A percentile compares a stretch with the other conserved stretches of the same genome.
These are phyloP conservation scores for Scheffersomyces segobiensis DNA, from an alignment of 1,139 yeast genomes.

Conservation along the genomic window DNA sequence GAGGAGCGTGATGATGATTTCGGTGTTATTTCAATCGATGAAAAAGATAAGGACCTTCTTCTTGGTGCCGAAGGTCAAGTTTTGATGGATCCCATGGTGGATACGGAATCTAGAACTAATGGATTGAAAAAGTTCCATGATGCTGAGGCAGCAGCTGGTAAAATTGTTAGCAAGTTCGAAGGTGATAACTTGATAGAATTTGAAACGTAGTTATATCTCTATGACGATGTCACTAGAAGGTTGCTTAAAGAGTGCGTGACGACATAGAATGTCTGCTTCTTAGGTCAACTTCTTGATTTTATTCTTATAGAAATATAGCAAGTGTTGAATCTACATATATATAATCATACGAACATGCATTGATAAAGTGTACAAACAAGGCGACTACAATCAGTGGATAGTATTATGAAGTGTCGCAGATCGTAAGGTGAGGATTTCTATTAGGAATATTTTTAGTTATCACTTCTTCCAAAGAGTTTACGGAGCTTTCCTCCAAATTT, in stretches of 20 bases:
- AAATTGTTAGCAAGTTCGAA: background rate
- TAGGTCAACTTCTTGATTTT: too few relatives aligned
- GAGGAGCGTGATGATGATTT: slow-evolving; percentile 52
- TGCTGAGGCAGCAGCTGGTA: background rate
- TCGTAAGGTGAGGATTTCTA: background rate
- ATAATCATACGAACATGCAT: background rate
- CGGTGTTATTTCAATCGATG: slow-evolving; percentile 47
- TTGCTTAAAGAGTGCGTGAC: background rate
- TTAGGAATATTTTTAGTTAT: background rate
- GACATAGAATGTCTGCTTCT: background rate
- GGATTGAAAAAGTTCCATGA: slow-evolving; percentile 54
- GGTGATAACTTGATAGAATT: slow-evolving; percentile 19
- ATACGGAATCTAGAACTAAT: background rate
- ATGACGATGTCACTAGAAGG: background rate
- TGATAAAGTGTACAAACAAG: background rate
- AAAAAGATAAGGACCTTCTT: slow-evolving; percentile 46
- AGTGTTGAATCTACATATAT: background rate
- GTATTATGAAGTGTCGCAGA: background rate
- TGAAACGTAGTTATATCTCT: slow-evolving; percentile 10
- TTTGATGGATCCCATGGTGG: slow-evolving; percentile 19
- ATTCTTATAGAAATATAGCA: background rate
- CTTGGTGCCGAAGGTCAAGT: slow-evolving; percentile 50
- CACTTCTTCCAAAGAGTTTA: slow-evolving; percentile 56
- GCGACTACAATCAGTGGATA: background rate
- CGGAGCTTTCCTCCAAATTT: slow-evolving; percentile 56